Percentiles rank a stretch among this genome's conserved stretches.
Evolutionary conservation across 345 rosid species (phyloP).

Genomic region (Raphanus raphanistrum): DNA sequence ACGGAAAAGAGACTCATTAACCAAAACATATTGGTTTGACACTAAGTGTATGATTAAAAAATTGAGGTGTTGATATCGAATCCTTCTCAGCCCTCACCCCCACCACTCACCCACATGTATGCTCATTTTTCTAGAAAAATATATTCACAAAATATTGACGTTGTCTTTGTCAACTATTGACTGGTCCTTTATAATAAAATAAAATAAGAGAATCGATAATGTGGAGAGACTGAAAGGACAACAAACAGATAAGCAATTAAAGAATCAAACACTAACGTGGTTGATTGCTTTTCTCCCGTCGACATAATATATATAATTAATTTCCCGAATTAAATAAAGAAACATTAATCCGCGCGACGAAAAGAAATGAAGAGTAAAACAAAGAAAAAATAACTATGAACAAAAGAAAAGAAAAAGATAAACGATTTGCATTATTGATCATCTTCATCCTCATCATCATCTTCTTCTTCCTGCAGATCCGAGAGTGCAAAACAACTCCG

Average conservation of each 20-base stretch:
- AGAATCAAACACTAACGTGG: constrained; percentile 25
- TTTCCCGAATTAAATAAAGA: constrained; percentile 15
- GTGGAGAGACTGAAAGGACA: constrained; percentile 20
- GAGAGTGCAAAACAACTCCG: constrained; percentile 67
- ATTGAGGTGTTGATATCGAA: not conserved
- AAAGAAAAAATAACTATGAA: constrained; percentile 27
- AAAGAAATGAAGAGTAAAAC: not conserved
- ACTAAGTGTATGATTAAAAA: not conserved
- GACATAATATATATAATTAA: constrained; percentile 18
- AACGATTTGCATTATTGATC: constrained; percentile 30
- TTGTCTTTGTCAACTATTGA: constrained; percentile 7
- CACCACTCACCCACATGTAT: not conserved
- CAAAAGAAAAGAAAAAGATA: constrained; percentile 24
- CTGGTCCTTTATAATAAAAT: not conserved
- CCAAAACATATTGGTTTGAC: not conserved
- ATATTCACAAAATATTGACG: constrained; percentile 2
- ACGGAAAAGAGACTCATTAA: not conserved
- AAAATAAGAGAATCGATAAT: constrained; percentile 1
- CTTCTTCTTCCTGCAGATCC: constrained; percentile 57
- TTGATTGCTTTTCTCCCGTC: constrained; percentile 26
- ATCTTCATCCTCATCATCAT: constrained; percentile 29
- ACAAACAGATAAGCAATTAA: constrained; percentile 35
- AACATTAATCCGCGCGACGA: constrained; percentile 31
- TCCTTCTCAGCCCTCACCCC: not conserved
- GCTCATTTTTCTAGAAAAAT: constrained; percentile 7